Evolutionary conservation across 2,329 filamentous ascomycete species (phyloP).

Genomic region (Penicillium sp.): DNA sequence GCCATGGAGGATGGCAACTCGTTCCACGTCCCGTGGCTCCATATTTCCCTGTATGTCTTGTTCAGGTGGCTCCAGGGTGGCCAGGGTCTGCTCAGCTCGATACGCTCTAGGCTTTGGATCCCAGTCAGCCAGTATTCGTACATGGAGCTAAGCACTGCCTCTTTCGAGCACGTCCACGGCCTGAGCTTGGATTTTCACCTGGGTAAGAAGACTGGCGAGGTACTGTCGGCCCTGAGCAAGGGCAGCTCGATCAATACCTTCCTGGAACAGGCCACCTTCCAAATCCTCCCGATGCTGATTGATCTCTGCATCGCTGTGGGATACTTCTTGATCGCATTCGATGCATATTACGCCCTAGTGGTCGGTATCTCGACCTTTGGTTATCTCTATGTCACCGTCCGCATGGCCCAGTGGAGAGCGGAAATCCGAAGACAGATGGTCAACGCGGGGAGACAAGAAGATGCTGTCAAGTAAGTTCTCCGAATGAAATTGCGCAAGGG

Average conservation of each 20-base stretch:
- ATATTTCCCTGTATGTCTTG: conserved; percentile 70
- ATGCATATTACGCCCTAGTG: conserved; percentile 84
- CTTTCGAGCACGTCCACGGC: conserved; percentile 94
- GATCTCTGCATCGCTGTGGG: conserved; percentile 81
- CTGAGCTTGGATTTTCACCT: conserved; percentile 95
- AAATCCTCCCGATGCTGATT: conserved; percentile 89
- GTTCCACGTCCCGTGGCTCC: conserved; percentile 63
- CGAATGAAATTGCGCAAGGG: not conserved
- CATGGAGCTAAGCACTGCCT: conserved; percentile 84
- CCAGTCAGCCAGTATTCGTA: conserved; percentile 97
- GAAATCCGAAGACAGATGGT: conserved; percentile 91
- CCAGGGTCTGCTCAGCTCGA: conserved; percentile 78
- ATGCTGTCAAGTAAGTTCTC: conserved; percentile 75
- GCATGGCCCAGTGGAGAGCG: conserved; percentile 88
- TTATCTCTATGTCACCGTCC: conserved; percentile 94
- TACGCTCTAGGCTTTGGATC: conserved; percentile 85
- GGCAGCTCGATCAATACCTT: conserved; percentile 95
- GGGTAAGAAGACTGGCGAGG: conserved; percentile 93
- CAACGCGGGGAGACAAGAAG: conserved; percentile 89
- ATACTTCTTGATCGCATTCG: conserved; percentile 73
- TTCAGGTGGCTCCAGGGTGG: conserved; percentile 81
- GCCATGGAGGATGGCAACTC: conserved; percentile 52
- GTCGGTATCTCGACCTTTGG: conserved; percentile 88
- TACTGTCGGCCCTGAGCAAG: conserved; percentile 91
- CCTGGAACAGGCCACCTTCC: conserved; percentile 92